These are phyloP conservation scores for Wallacemonas sp. DNA, from an alignment of 208 protist genomes.

Conservation along the genomic window DNA sequence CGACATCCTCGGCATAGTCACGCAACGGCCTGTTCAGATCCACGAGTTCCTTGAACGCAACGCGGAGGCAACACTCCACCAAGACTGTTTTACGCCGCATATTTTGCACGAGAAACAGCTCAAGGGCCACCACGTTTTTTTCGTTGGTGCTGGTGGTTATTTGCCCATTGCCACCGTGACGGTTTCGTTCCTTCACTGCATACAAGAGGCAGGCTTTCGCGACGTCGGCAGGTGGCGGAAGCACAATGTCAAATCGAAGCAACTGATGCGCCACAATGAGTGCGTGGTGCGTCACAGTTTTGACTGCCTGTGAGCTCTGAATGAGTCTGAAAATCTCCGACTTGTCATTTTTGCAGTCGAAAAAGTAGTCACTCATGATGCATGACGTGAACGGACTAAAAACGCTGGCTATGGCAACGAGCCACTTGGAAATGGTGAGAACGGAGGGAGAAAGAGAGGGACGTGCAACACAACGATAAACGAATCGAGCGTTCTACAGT, in stretches of 20 bases:
- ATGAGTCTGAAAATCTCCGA: not conserved
- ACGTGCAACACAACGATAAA: too few relatives aligned
- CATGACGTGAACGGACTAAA: too few relatives aligned
- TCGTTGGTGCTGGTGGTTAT: conserved; percentile 19
- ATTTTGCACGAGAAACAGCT: conserved; percentile 62
- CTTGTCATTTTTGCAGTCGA: conserved; percentile 20
- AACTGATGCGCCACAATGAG: conserved; percentile 23
- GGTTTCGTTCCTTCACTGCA: conserved; percentile 61
- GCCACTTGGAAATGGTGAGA: not conserved
- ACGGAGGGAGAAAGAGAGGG: too few relatives aligned
- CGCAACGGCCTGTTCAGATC: conserved; percentile 19
- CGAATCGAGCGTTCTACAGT: too few relatives aligned
- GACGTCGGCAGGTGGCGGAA: conserved; percentile 16
- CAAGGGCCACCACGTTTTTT: conserved; percentile 57
- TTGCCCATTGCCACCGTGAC: not conserved
- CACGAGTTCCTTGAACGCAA: conserved; percentile 45
- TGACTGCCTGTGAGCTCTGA: not conserved
- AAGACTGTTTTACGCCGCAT: conserved; percentile 66
- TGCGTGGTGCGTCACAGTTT: conserved; percentile 9
- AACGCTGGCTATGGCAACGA: too few relatives aligned
- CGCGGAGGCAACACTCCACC: conserved; percentile 71
- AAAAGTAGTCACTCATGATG: conserved; percentile 24
- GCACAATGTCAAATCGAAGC: conserved; percentile 5
- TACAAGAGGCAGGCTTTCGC: conserved; percentile 62
- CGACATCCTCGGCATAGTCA: conserved; percentile 37